phyloP scores from a whole-genome alignment of 2,329 filamentous ascomycete species.

The Colletotrichum sidae region DNA sequence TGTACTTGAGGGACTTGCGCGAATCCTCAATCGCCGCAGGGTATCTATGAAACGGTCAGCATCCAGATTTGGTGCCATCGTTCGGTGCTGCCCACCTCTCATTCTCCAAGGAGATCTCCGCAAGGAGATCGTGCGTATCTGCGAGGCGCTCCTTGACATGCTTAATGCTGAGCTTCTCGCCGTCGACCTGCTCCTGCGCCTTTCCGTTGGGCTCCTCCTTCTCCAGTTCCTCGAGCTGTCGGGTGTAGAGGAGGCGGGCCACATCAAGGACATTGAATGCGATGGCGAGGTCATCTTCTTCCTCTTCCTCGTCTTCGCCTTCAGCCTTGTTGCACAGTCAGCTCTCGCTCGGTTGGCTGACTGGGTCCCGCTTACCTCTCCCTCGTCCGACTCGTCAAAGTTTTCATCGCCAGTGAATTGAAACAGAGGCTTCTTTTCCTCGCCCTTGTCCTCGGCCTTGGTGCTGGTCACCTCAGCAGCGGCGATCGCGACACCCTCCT shows the following conservation, averaged over 20 bases:
- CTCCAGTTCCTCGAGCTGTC: conserved; percentile 59
- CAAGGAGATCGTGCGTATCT: conserved; percentile 92
- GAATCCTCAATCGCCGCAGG: conserved; percentile 88
- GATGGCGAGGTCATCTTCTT: conserved; percentile 80
- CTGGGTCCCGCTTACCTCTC: conserved; percentile 61
- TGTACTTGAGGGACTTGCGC: conserved; percentile 80
- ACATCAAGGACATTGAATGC: conserved; percentile 89
- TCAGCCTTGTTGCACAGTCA: conserved; percentile 47
- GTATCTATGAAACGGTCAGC: conserved; percentile 64
- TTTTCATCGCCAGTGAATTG: conserved; percentile 96
- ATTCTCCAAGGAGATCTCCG: conserved; percentile 97
- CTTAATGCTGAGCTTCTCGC: conserved; percentile 56
- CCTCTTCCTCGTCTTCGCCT: conserved; percentile 60
- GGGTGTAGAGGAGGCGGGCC: conserved; percentile 74
- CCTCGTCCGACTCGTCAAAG: conserved; percentile 85
- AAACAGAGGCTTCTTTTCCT: conserved; percentile 81
- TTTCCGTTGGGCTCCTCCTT: conserved; percentile 54
- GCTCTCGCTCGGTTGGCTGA: conserved; percentile 25
- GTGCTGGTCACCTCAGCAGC: conserved; percentile 58
- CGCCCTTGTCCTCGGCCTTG: conserved; percentile 50
- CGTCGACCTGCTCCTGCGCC: conserved; percentile 54
- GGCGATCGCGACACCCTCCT: conserved; percentile 58
- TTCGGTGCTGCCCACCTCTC: conserved; percentile 69
- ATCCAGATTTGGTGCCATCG: neutral
- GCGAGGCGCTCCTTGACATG: conserved; percentile 87